phyloP scores from a whole-genome alignment of 2,329 filamentous ascomycete genomes.

The Trichophyton equinum region DNA sequence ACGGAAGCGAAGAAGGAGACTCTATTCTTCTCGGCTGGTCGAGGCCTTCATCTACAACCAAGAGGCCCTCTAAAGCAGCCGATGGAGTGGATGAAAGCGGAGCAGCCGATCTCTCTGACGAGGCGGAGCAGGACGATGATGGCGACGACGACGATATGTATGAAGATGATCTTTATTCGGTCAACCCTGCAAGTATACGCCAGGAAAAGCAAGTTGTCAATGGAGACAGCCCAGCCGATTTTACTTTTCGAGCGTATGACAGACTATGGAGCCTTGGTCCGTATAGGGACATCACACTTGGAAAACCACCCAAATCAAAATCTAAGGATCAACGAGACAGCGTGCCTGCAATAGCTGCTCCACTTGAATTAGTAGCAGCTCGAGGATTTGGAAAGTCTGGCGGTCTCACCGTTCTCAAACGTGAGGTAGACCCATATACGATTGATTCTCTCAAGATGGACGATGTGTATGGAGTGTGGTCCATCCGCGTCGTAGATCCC shows the following conservation, averaged over 20 bases:
- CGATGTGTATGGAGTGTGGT: constrained; percentile 67
- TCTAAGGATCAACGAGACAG: constrained; percentile 26
- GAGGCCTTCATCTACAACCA: constrained; percentile 47
- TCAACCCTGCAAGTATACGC: constrained; percentile 11
- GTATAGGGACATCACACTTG: constrained; percentile 61
- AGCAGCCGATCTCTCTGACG: constrained; percentile 45
- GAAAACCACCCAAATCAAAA: constrained; percentile 37
- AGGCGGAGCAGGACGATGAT: constrained; percentile 41
- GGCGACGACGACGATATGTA: constrained; percentile 53
- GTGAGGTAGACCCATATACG: constrained; percentile 61
- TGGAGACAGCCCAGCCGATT: constrained; percentile 36
- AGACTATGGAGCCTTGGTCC: constrained; percentile 65
- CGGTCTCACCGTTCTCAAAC: constrained; percentile 64
- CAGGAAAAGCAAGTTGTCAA: constrained; percentile 15
- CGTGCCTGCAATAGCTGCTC: constrained; percentile 25
- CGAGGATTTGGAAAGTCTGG: constrained; percentile 46
- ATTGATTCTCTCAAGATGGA: constrained; percentile 60
- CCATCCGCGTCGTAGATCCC: constrained; percentile 46
- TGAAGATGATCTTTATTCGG: constrained; percentile 40
- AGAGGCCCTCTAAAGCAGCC: constrained; percentile 43
- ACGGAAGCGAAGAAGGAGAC: constrained; percentile 74
- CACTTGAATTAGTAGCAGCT: constrained; percentile 42
- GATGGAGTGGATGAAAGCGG: constrained; percentile 18
- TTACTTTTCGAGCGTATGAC: constrained; percentile 67
- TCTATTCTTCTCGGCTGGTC: constrained; percentile 73